Evolutionary conservation across 2,329 filamentous ascomycete species (phyloP).

Genomic region (Verruconis gallopava): DNA sequence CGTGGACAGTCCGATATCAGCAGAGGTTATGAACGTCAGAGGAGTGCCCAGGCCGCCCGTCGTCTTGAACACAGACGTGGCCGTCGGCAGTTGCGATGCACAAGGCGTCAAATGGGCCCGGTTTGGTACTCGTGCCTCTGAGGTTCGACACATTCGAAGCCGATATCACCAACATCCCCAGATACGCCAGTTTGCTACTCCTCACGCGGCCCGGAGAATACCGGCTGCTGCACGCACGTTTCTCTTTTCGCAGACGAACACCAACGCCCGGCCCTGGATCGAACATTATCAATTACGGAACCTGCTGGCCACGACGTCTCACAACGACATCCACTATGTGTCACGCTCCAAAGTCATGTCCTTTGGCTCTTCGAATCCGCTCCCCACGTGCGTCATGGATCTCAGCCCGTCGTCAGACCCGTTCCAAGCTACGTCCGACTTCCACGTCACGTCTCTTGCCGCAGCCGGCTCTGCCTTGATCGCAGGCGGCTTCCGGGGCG

Average conservation of each 20-base stretch:
- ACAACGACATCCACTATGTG: constrained; percentile 43
- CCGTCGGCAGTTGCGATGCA: constrained; percentile 20
- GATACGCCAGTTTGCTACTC: constrained; percentile 11
- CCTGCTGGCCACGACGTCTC: constrained; percentile 39
- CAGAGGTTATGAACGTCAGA: not conserved
- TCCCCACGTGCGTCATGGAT: constrained; percentile 34
- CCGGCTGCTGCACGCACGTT: constrained; percentile 34
- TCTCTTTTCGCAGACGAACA: constrained; percentile 36
- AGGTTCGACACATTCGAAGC: constrained; percentile 15
- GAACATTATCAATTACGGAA: constrained; percentile 49
- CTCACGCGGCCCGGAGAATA: constrained; percentile 12
- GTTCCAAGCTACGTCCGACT: constrained; percentile 25
- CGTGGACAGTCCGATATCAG: not conserved
- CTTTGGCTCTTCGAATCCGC: constrained; percentile 34
- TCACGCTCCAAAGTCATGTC: constrained; percentile 34
- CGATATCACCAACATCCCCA: constrained; percentile 15
- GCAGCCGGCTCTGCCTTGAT: constrained; percentile 34
- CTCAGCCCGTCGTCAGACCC: constrained; percentile 16
- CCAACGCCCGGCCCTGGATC: constrained; percentile 31
- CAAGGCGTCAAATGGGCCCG: constrained; percentile 27
- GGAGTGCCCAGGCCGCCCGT: not conserved
- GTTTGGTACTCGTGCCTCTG: constrained; percentile 18
- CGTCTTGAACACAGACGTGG: not conserved
- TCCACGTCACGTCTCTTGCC: constrained; percentile 40
- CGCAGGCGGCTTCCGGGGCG: constrained; percentile 43